Base-by-base conservation (phyloP, 139 green algal species). In the Tetraselmis chui region DNA sequence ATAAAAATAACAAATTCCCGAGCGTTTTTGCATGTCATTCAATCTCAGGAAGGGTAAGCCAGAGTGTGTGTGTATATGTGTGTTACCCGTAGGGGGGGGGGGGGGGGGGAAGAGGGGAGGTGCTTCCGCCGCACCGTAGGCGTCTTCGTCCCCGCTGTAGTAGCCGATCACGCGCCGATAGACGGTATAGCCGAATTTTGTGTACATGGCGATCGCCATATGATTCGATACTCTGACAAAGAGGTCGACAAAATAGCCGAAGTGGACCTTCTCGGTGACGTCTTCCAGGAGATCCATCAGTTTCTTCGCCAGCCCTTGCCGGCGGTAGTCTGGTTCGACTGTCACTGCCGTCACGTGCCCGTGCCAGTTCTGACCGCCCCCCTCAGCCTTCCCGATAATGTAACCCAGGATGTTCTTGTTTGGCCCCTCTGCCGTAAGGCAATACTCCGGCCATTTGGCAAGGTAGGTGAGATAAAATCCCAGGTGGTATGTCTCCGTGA, bases 401-500 rank as follows among this genome's bases (percentile, higher is more conserved):
- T 98, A 98, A 0, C 95, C 95, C 93, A 97, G 97, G 27, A 84
- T 82, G 32, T 93, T 85, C 23, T 83, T 32, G 45, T 89, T 91
- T 0, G 94, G 90, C 0, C 89, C 87, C 32, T 91, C 91, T 2
- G 95, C 96, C 75, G 94, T 82, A 29, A 94, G 76, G 85, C 93
- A 98, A 83, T 97, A 97, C 80, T 98, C 95, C 1, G 96, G 95
- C 95, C 95, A 98, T 5, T 88, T 86, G 0, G 96, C 94, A 0
- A 99, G 83, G 88, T 99, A 99, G 0, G 90, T 84, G 1, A 98
- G 88, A 86, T 99, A 99, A 82, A 99, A 99, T 0, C 84, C 80
- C 29, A 99, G 82, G 84, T 99, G 94, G 89, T 98, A 99, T 30
- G 97, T 99, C 86, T 99, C 97, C 0, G 97, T 99, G 27, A 99